Conservation (phyloP, 495 filamentous ascomycete genomes). For the Letharia columbiana region DNA sequence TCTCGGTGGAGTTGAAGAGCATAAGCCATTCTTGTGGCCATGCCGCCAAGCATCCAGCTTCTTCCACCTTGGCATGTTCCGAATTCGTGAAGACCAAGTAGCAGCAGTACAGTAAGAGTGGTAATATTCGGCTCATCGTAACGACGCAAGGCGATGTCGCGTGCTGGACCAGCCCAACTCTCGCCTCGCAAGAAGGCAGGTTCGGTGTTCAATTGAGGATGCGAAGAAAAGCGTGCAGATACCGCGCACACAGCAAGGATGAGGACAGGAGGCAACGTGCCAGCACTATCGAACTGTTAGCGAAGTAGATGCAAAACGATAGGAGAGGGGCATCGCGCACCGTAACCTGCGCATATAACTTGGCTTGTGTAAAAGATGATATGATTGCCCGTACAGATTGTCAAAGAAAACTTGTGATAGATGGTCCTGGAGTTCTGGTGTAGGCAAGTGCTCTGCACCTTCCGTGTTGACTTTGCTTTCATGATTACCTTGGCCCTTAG, state of each 20-base stretch:
- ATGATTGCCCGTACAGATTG: slow-evolving; percentile 90
- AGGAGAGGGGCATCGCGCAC: slow-evolving; percentile 32
- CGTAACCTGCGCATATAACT: slow-evolving; percentile 84
- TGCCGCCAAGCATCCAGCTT: slow-evolving; percentile 91
- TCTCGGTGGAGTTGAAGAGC: slow-evolving; percentile 91
- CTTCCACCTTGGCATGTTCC: slow-evolving; percentile 93
- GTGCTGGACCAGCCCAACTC: slow-evolving; percentile 75
- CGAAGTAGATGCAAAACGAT: slow-evolving; percentile 2
- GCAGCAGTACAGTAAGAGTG: slow-evolving; percentile 76
- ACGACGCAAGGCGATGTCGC: slow-evolving; percentile 71
- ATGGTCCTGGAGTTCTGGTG: slow-evolving; percentile 88
- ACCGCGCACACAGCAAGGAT: slow-evolving; percentile 88
- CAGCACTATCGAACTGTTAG: slow-evolving; percentile 35
- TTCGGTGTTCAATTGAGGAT: slow-evolving; percentile 73
- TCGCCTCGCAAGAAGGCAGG: slow-evolving; percentile 88
- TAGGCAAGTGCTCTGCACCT: slow-evolving; percentile 74
- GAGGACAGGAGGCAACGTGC: slow-evolving; percentile 72
- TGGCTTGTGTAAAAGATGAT: slow-evolving; percentile 91
- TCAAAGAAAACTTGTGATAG: slow-evolving; percentile 94
- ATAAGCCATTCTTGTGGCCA: slow-evolving; percentile 94
- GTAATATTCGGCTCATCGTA: slow-evolving; percentile 96
- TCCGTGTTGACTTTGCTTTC: slow-evolving; percentile 66
- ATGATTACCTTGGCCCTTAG: slow-evolving; percentile 54
- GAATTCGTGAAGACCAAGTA: slow-evolving; percentile 89
- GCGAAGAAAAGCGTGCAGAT: slow-evolving; percentile 88